phyloP scores from a whole-genome alignment of 2,329 filamentous ascomycete species.

The Calonectria pseudoreteaudii region DNA sequence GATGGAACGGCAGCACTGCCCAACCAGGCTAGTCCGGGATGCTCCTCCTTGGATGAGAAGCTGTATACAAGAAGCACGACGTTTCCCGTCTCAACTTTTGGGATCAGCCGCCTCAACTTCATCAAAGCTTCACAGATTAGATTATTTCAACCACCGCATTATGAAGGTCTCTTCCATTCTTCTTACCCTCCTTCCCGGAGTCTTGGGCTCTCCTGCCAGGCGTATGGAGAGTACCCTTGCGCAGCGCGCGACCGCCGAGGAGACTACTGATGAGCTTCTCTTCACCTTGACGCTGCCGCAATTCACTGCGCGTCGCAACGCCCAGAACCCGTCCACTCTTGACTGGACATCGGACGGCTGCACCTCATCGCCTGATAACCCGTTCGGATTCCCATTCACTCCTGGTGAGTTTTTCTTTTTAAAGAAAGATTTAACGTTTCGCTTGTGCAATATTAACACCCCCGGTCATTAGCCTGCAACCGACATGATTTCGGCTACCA shows the following conservation, averaged over 20 bases:
- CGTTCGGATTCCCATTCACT: constrained; percentile 54
- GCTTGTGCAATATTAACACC: background rate
- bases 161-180: constrained; percentile 19
- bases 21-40: constrained; percentile 11
- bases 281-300: constrained; percentile 54
- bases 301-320: constrained; percentile 55
- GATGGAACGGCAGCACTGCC: constrained; percentile 9
- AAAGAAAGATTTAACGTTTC: background rate
- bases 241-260: background rate
- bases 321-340: constrained; percentile 50
- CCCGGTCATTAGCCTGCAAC: constrained; percentile 50
- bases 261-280: constrained; percentile 57
- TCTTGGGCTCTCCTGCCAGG: background rate
- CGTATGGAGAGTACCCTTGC: background rate
- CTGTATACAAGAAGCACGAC: constrained; percentile 10
- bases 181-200: constrained; percentile 14
- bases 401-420: constrained; percentile 28
- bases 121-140: background rate
- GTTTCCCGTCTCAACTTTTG: background rate
- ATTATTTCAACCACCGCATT: background rate
- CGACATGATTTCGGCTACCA: constrained; percentile 68
- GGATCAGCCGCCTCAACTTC: background rate
- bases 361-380: constrained; percentile 55
- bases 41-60: background rate
- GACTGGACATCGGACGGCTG: constrained; percentile 57